Evolutionary conservation across 2,329 filamentous ascomycete genomes (phyloP), one percentile per base, ranked within the genome.

Genomic region (Lecanicillium sp.): DNA sequence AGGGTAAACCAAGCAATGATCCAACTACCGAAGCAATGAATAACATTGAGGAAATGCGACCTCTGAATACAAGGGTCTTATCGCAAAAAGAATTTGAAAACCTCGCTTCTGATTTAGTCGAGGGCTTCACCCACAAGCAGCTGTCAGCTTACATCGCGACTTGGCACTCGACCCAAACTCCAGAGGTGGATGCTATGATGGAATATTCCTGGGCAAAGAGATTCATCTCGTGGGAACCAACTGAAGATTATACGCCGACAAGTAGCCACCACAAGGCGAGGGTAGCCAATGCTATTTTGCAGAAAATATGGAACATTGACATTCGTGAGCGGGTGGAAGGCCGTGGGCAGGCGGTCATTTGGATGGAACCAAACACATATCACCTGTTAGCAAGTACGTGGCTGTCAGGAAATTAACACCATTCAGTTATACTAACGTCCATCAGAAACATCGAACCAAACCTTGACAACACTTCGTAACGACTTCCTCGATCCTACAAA

Each of bases 31-130:
- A 73, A 30, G 54, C 66, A 2, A 50, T 60, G 35, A 50, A 54
- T 4, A 69, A 72, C 41, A 66, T 79, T 14, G 57, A 75, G 22
- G 64, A 65, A 39, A 49, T 78, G 25, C 61, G 62, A 28, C 74
- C 73, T 1, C 41, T 40, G 2, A 58, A 62, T 5, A 59, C 59
- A 17, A 58, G 43, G 2, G 48, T 60, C 8, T 40, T 77, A 4
- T 49, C 57, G 2, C 48, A 54, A 25, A 54, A 50, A 0, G 60
- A 70, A 6, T 74, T 73, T 38, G 50, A 58, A 4, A 54, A 56
- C 11, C 49, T 78, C 12, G 48, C 59, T 18, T 42, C 55, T 1
- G 44, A 49, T 4, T 55, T 77, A 5, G 33, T 53, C 11, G 45
- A 58, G 0, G 68, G 73, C 7, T 78, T 78, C 48, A 68, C 69